phyloP scores from a whole-genome alignment of 2,329 filamentous ascomycete genomes.

The Neopestalotiopsis sp. region DNA sequence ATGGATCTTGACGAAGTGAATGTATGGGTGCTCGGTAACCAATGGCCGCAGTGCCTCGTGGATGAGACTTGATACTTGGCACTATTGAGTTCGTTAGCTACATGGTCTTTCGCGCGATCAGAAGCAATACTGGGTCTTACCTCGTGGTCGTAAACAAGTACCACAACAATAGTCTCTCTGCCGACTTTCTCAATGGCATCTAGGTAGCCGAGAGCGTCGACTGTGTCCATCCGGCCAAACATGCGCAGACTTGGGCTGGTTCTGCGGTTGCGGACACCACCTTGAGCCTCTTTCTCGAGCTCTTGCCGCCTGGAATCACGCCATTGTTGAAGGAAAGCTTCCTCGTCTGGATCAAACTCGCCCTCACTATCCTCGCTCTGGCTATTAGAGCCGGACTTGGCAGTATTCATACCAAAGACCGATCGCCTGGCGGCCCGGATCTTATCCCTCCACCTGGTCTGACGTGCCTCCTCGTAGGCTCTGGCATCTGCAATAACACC shows the following conservation, averaged over 20 bases:
- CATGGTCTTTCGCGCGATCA: not conserved
- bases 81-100: conserved; percentile 57
- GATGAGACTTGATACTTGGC: conserved; percentile 77
- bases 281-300: conserved; percentile 67
- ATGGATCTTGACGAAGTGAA: conserved; percentile 90
- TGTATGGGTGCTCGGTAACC: conserved; percentile 71
- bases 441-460: conserved; percentile 58
- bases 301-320: conserved; percentile 80
- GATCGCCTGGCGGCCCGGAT: conserved; percentile 60
- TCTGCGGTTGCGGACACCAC: conserved; percentile 65
- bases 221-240: conserved; percentile 81
- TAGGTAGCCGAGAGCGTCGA: conserved; percentile 92
- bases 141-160: conserved; percentile 89
- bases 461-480: conserved; percentile 73
- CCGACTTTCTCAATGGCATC: conserved; percentile 93
- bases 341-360: conserved; percentile 68
- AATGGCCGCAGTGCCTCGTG: conserved; percentile 79
- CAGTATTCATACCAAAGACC: conserved; percentile 55
- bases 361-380: conserved; percentile 51
- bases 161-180: conserved; percentile 82
- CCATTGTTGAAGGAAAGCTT: conserved; percentile 85
- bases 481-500: conserved; percentile 86
- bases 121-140: conserved; percentile 56
- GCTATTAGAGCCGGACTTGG: conserved; percentile 29
- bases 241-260: conserved; percentile 78